phyloP scores from a whole-genome alignment of 2,329 filamentous ascomycete genomes.

The Albifimbria verrucaria region DNA sequence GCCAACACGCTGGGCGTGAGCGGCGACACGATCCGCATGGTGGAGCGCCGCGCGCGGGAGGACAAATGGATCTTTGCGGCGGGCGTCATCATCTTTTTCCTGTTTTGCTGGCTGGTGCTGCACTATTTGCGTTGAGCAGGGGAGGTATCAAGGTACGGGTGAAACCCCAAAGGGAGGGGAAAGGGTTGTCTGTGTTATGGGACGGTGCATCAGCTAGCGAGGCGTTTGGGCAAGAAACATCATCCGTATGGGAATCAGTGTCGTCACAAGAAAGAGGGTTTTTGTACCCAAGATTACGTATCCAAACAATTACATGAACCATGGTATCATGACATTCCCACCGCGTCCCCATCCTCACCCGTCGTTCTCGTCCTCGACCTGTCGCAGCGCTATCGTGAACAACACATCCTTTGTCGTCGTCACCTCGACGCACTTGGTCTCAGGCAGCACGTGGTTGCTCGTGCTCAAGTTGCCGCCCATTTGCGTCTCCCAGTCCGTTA shows the following conservation, averaged over 20 bases:
- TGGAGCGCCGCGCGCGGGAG: constrained; percentile 85
- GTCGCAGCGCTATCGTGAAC: constrained; percentile 67
- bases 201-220: background rate
- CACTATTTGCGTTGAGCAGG: constrained; percentile 66
- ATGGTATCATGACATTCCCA: no score
- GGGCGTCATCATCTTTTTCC: constrained; percentile 81
- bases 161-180: background rate
- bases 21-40: constrained; percentile 95
- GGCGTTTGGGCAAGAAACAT: background rate
- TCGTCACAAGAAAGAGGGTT: background rate
- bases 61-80: constrained; percentile 98
- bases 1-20: constrained; percentile 92
- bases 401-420: constrained; percentile 62
- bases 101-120: constrained; percentile 88
- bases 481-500: constrained; percentile 72
- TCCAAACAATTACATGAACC: constrained; percentile 1
- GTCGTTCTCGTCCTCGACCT: constrained; percentile 31
- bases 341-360: background rate
- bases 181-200: background rate
- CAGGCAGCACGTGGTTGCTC: constrained; percentile 69
- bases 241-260: background rate
- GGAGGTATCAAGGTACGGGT: no score
- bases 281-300: background rate
- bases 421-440: constrained; percentile 58
- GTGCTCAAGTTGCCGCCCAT: constrained; percentile 74